Base-by-base conservation (phyloP, 352 stramenopile species). In the Phytophthora cajani region DNA sequence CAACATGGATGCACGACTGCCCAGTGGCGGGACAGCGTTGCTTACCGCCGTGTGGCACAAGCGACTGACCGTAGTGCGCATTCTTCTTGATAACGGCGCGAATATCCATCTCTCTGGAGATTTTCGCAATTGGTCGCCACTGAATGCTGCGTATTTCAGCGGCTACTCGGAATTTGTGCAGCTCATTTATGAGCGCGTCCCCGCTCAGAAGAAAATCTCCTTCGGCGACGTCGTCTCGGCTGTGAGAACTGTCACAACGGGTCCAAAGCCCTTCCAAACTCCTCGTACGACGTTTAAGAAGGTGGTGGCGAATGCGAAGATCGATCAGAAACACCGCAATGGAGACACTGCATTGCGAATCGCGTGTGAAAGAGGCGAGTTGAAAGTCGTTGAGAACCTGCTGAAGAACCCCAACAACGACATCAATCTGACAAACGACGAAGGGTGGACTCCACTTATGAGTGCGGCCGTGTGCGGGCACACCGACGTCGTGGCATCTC, bases 271-370 rank as follows among this genome's bases (percentile, higher is more conserved):
- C 16, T 49, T 49, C 42, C 16, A 5, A 21, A 49, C 42, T 49
- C n/a, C 21, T 52, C n/a, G 3, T 8, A 33, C 5, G 3, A 17
- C 19, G 8, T 36, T 54, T 19, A 16, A 17, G 36, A 36, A 58
- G 3, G 32, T 58, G 10, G 47, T 65, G 23, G 21, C 9, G 19
- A 65, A 11, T 40, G 25, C 6, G 21, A 40, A 14, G 2, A 57
- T 74, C 32, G 61, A 74, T n/a, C 52, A 65, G n/a, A 74, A 74
- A 8, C 47, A 49, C 6, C 67, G 60, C 5, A 74, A 74, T 50
- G 67, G 53, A 30, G 67, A 74, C 19, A 74, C 59, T 9, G 59
- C 66, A 1, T 38, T 73, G n/a, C 32, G 59, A 38, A 73, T 73
- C 42, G 66, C 66, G 2, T 69, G 59, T n/a, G 54, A 64, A 11